Conservation (phyloP, 2,329 filamentous ascomycete genomes). For the Alternaria panax region DNA sequence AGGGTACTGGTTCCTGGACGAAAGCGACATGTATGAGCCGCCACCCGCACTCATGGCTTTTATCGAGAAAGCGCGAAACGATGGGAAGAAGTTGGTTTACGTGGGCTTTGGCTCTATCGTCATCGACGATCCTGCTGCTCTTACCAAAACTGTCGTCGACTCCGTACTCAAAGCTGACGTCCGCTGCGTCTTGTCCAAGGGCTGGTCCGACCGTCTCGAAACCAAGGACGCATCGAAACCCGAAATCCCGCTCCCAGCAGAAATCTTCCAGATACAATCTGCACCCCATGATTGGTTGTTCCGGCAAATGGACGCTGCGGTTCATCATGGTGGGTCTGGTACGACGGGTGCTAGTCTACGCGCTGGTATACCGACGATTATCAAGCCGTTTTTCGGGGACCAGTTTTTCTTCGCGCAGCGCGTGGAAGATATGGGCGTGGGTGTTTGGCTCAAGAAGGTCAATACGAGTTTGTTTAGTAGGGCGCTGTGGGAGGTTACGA, state of each 20-base stretch:
- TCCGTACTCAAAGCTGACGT: constrained; percentile 91
- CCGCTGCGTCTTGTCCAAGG: constrained; percentile 92
- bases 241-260: constrained; percentile 74
- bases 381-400: constrained; percentile 97
- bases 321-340: constrained; percentile 92
- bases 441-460: constrained; percentile 86
- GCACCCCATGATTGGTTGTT: constrained; percentile 98
- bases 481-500: constrained; percentile 89
- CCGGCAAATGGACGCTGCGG: constrained; percentile 88
- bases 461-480: constrained; percentile 85
- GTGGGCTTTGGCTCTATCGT: constrained; percentile 98
- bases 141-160: constrained; percentile 92
- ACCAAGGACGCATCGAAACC: constrained; percentile 65
- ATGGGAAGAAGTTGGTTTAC: constrained; percentile 92
- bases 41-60: constrained; percentile 79
- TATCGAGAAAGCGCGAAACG: constrained; percentile 79
- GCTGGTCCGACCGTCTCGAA: constrained; percentile 86
- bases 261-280: constrained; percentile 87
- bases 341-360: constrained; percentile 93
- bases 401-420: constrained; percentile 94
- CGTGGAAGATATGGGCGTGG: constrained; percentile 92
- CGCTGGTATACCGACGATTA: constrained; percentile 90
- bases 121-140: constrained; percentile 83
- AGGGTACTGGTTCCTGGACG: constrained; percentile 97
- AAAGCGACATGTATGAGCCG: constrained; percentile 72